Evolutionary conservation across 2,329 filamentous ascomycete genomes (phyloP), one percentile per base, ranked within the genome.

Genomic region (Neurospora sp.): DNA sequence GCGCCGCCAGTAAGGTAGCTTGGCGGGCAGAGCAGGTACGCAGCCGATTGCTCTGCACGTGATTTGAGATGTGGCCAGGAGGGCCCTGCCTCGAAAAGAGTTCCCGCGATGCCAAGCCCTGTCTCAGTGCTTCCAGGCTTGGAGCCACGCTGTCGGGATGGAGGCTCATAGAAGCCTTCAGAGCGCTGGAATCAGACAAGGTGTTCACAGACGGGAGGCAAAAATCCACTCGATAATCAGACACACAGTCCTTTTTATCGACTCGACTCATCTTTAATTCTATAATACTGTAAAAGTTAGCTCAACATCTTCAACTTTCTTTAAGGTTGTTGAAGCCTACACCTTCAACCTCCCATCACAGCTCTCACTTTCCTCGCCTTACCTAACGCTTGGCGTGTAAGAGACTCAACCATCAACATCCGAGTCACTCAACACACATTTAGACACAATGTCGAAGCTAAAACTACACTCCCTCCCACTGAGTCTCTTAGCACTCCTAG

Each of bases 221-320:
- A 75, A 75, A 38, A 70, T 52, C 8, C 37, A 17, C 28, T 68
- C 52, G 37, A 38, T 17, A 1, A 57, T 36, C 41, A 36, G 41
- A 66, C 70, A 74, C 75, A 73, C 74, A 77, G 76, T 75, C 76
- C 76, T 77, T 77, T 77, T 73, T 73, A 72, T n/a, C n/a, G 33
- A 36, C 75, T 77, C 74, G 74, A 75, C 70, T 75, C 73, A 75
- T 70, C 71, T 38, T 41, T 39, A 17, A 37, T 36, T 19, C 17
- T 68, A 72, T 66, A 28, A 28, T 28, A 28, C 3, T 28, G 28
- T 28, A 28, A 28, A 28, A 28, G 28, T 3, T 28, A 28, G 28
- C 3, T 28, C 28, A 28, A 28, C 28, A 4, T 28, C 28, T 28
- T 28, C 28, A 28, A 28, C 23, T 28, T 28, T 28, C 3, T 28